phyloP scores from a whole-genome alignment of 768 basidiomycete genomes.

The Naematelia encephala region DNA sequence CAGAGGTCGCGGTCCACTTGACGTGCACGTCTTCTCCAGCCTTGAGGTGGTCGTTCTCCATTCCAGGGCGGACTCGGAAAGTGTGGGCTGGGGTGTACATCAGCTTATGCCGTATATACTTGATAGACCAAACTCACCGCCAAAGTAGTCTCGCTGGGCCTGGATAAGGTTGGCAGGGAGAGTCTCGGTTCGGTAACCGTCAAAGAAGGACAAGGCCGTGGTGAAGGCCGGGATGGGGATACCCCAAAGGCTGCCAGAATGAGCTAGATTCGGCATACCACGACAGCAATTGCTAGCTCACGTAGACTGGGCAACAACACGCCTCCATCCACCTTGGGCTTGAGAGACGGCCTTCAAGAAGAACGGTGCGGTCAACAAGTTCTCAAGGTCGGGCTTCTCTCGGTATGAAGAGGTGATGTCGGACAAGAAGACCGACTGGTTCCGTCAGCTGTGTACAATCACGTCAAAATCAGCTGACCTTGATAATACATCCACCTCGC shows the following conservation, averaged over 20 bases:
- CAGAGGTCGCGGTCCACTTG: slow-evolving; percentile 98
- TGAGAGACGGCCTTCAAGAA: slow-evolving; percentile 83
- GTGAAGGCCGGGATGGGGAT: slow-evolving; percentile 97
- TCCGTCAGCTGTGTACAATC: slow-evolving; percentile 6
- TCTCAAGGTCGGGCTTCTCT: slow-evolving; percentile 80
- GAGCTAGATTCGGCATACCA: too few species aligned
- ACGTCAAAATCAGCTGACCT: slow-evolving; percentile 54
- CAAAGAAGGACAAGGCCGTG: slow-evolving; percentile 93
- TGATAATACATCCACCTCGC: slow-evolving; percentile 99
- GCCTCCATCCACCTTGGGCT: slow-evolving; percentile 97
- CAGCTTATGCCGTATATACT: slow-evolving; percentile 1
- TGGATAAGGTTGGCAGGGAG: slow-evolving; percentile 93
- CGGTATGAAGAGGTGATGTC: slow-evolving; percentile 66
- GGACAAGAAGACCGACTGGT: slow-evolving; percentile 43
- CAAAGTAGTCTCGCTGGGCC: slow-evolving; percentile 98
- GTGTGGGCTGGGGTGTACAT: slow-evolving; percentile 69
- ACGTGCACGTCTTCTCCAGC: slow-evolving; percentile 85
- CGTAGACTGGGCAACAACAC: slow-evolving; percentile 89
- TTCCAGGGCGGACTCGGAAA: slow-evolving; percentile 87
- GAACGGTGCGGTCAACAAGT: slow-evolving; percentile 92
- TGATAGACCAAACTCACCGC: too few species aligned
- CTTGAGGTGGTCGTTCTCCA: slow-evolving; percentile 79
- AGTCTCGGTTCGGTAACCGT: slow-evolving; percentile 93
- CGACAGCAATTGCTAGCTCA: slow-evolving; percentile 3
- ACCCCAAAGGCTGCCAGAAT: slow-evolving; percentile 67